These are phyloP conservation scores for Chalciporus sp. DNA, from an alignment of 1,284 basidiomycete species.

Conservation along the genomic window DNA sequence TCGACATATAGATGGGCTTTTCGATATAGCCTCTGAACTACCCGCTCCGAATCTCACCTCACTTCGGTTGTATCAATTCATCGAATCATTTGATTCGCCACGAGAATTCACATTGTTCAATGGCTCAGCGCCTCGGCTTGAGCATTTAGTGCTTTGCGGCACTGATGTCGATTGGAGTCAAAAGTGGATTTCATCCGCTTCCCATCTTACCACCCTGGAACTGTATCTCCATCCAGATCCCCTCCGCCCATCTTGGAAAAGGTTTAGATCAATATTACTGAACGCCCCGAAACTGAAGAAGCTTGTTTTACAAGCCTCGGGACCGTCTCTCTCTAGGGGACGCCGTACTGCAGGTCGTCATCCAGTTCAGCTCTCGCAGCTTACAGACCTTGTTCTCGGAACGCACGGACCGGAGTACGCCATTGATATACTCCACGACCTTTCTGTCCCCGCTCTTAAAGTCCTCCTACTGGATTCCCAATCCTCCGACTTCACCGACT, in stretches of 20 bases:
- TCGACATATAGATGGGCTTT: background rate
- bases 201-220: background rate
- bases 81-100: background rate
- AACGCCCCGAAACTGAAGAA: background rate
- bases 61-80: background rate
- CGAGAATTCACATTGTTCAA: background rate
- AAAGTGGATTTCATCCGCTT: background rate
- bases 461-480: too few relatives aligned
- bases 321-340: too few relatives aligned
- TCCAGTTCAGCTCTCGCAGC: too few relatives aligned
- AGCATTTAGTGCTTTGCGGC: background rate
- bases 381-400: too few relatives aligned
- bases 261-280: background rate
- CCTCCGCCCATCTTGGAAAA: background rate
- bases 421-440: too few relatives aligned
- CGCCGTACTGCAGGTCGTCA: too few relatives aligned
- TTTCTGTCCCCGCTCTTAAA: too few relatives aligned
- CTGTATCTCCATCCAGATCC: background rate
- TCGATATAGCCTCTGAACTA: background rate
- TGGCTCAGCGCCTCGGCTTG: background rate
- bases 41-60: background rate
- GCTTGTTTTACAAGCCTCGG: background rate
- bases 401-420: too few relatives aligned
- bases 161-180: background rate
- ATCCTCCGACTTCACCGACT: too few relatives aligned